Percentiles rank a stretch among this genome's conserved stretches.
phyloP scores from a whole-genome alignment of 1,139 yeast species.

The Scheffersomyces stambukii region DNA sequence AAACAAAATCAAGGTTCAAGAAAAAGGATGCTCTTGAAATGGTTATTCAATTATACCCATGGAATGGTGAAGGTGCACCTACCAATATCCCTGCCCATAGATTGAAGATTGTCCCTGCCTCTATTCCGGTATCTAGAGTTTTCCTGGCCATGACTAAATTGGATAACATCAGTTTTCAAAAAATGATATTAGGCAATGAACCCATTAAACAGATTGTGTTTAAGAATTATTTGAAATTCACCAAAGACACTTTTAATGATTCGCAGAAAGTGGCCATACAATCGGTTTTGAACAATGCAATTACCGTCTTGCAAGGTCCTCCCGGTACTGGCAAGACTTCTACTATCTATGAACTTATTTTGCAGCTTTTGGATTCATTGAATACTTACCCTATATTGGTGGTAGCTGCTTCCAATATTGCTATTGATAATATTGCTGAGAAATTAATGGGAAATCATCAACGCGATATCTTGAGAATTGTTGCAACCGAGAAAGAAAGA shows the following conservation, averaged over 20 bases:
- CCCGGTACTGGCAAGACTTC: slow-evolving; percentile 71
- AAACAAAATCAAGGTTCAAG: slow-evolving; percentile 8
- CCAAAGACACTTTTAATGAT: slow-evolving; percentile 48
- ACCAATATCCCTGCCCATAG: slow-evolving; percentile 28
- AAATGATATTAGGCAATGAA: slow-evolving; percentile 57
- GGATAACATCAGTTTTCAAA: slow-evolving; percentile 52
- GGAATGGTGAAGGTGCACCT: slow-evolving; percentile 56
- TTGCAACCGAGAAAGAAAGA: slow-evolving; percentile 56
- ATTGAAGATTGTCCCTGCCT: slow-evolving; percentile 55
- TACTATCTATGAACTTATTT: slow-evolving; percentile 60
- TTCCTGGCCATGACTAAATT: slow-evolving; percentile 61
- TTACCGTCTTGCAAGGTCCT: slow-evolving; percentile 65
- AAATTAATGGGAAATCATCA: slow-evolving; percentile 50
- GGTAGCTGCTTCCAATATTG: slow-evolving; percentile 74
- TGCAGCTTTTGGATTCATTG: slow-evolving; percentile 53
- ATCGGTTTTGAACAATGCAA: slow-evolving; percentile 61
- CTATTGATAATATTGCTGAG: slow-evolving; percentile 74
- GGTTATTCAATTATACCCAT: slow-evolving; percentile 49
- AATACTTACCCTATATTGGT: slow-evolving; percentile 63
- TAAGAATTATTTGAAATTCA: slow-evolving; percentile 48
- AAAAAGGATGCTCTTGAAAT: slow-evolving; percentile 31
- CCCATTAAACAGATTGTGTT: slow-evolving; percentile 58
- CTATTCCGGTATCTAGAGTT: slow-evolving; percentile 59
- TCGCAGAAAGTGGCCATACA: slow-evolving; percentile 68
- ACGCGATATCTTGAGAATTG: slow-evolving; percentile 54